Base-by-base conservation (phyloP, 225 moss, liverwort and hornwort genomes). In the Antitrichia curtipendula region DNA sequence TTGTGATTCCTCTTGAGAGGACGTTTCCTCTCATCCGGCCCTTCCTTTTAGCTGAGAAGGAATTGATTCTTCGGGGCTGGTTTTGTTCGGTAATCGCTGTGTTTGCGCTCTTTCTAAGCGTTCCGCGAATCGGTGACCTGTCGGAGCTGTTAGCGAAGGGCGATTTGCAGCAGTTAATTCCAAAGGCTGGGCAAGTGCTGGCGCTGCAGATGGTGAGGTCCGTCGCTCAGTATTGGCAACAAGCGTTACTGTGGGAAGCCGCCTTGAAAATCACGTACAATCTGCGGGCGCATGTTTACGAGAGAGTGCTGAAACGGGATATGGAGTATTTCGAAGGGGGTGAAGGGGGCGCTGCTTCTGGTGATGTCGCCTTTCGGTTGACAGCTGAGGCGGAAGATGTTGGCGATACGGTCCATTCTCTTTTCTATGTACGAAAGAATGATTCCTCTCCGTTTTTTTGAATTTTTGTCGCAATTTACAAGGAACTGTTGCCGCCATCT, bases 271-370 rank as follows among this genome's bases (percentile, higher is more conserved):
- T 95, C 49, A 96, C 97, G 40, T 97, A 95, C 62, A 92, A 94
- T 77, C 86, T 97, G 64, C 92, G 98, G 84, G 92, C 90, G 62
- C 87, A 93, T 49, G 95, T 97, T 41, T 99, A 93, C 21, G 91
- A 94, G 77, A 87, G 86, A 69, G 95, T 97, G 64, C 87, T 99
- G 87, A 83, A 92, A 38, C 88, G 96, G 80, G 98, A 96, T 56
- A 95, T 99, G 96, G 93, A 90, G 32, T 99, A 97, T 75, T 97
- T 97, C 78, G 97, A 99, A 90, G 97, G 98, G 58, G 95, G 95
- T 69, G 87, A 84, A 62, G 96, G 92, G 81, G 90, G 92, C 27
- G 95, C 95, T 15, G 95, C 97, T 29, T 90, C 95, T 29, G 98
- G 98, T 21, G 98, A 99, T 78, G 89, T 99, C 49, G 95, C 98